phyloP scores from a whole-genome alignment of 164 flowering plant genomes.

The Chloranthus sessilifolius region DNA sequence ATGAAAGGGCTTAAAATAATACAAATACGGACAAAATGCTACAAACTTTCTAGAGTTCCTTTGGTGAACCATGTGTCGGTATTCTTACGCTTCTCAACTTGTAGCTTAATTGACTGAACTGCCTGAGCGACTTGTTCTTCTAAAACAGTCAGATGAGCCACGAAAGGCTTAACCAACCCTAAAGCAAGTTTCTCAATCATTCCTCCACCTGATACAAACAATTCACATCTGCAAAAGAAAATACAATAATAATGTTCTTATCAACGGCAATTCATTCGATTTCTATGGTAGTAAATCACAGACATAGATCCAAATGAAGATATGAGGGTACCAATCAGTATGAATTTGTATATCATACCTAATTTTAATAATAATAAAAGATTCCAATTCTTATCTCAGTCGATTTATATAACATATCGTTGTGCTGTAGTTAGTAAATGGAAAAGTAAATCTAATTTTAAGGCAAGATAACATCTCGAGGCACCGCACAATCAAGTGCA shows the following conservation, averaged over 20 bases:
- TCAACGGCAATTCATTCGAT: too few species aligned
- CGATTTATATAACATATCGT: too few species aligned
- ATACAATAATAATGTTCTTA: too few species aligned
- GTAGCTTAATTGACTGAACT: constrained; percentile 72
- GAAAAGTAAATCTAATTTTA: too few species aligned
- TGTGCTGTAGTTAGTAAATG: too few species aligned
- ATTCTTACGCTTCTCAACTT: constrained; percentile 48
- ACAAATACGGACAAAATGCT: too few species aligned
- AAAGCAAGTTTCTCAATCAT: constrained; percentile 88
- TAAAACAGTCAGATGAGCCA: constrained; percentile 70
- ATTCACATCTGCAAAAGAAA: constrained; percentile 68
- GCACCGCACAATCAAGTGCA: too few species aligned
- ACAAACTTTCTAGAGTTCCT: constrained; percentile 93
- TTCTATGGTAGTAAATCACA: too few species aligned
- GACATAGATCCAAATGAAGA: not conserved
- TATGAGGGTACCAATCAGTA: not conserved
- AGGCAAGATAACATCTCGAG: too few species aligned
- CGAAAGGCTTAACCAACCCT: constrained; percentile 82
- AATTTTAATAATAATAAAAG: not conserved
- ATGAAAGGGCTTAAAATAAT: too few species aligned
- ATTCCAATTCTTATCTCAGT: not conserved
- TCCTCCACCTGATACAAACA: constrained; percentile 72
- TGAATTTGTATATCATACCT: not conserved
- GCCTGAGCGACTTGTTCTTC: constrained; percentile 72
- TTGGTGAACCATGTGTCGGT: constrained; percentile 85